Evolutionary conservation across 495 filamentous ascomycete genomes (phyloP).

Genomic region (Penicillium pancosmium): DNA sequence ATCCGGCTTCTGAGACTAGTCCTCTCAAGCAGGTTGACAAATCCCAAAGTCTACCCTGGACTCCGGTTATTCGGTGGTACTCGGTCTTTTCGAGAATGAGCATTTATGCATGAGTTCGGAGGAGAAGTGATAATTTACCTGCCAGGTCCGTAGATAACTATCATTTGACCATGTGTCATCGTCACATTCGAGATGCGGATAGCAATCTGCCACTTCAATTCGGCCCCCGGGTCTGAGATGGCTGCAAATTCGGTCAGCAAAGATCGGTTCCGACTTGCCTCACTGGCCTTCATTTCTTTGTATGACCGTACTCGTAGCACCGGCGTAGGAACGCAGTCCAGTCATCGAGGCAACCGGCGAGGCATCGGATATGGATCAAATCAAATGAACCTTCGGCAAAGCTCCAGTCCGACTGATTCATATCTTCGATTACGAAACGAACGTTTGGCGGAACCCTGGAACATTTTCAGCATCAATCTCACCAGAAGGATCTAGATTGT

Average conservation of each 20-base stretch:
- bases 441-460: slow-evolving; percentile 38
- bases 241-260: slow-evolving; percentile 5
- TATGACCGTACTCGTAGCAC: slow-evolving; percentile 17
- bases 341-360: slow-evolving; percentile 36
- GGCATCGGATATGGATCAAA: slow-evolving; percentile 39
- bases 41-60: slow-evolving; percentile 23
- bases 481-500: neutral
- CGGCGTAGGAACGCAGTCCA: slow-evolving; percentile 26
- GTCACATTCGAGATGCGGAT: slow-evolving; percentile 16
- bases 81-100: slow-evolving; percentile 20
- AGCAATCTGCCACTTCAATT: slow-evolving; percentile 22
- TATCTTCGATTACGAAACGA: slow-evolving; percentile 38
- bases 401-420: slow-evolving; percentile 33
- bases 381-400: slow-evolving; percentile 38
- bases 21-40: slow-evolving; percentile 5
- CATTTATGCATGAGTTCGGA: no score
- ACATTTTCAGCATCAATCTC: slow-evolving; percentile 9
- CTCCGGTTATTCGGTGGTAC: slow-evolving; percentile 24
- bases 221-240: slow-evolving; percentile 29
- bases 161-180: slow-evolving; percentile 20
- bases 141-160: slow-evolving; percentile 17
- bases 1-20: slow-evolving; percentile 17
- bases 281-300: neutral
- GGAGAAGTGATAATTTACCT: slow-evolving; percentile 7
- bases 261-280: neutral